Conservation (phyloP, 1,139 yeast genomes). For the Ashbya aceris region DNA sequence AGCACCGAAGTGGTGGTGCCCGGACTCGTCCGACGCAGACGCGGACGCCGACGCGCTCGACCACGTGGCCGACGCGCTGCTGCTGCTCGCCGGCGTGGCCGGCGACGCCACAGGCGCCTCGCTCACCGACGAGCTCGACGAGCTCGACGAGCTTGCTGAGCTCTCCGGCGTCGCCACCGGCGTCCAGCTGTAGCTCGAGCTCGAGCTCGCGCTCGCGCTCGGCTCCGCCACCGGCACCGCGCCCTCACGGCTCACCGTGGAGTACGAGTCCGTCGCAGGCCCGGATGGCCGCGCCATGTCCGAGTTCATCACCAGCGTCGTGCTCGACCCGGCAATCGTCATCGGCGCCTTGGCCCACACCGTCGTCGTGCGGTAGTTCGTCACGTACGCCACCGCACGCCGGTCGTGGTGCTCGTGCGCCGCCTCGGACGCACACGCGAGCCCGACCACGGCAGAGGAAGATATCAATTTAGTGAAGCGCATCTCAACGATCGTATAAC, state of each 20-base stretch:
- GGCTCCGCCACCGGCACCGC: slow-evolving; percentile 25
- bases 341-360: slow-evolving; percentile 28
- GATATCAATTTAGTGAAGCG: slow-evolving; percentile 30
- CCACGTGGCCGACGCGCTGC: no score
- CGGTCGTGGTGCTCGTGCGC: slow-evolving; percentile 40
- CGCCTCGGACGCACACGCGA: slow-evolving; percentile 31
- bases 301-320: slow-evolving; percentile 14
- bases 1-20: no score
- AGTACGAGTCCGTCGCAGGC: no score
- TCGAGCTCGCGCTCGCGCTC: slow-evolving; percentile 11
- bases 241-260: background rate
- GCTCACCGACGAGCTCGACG: no score
- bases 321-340: slow-evolving; percentile 27
- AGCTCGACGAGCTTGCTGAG: no score
- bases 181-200: no score
- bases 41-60: no score
- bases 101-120: no score
- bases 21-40: no score
- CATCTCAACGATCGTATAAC: slow-evolving; percentile 17
- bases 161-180: slow-evolving; percentile 7
- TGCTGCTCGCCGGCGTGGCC: no score
- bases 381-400: slow-evolving; percentile 38
- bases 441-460: slow-evolving; percentile 26
- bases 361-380: slow-evolving; percentile 33
- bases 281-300: no score